A percentile compares a stretch with the other conserved stretches of the same genome.
Evolutionary conservation across 2,329 filamentous ascomycete genomes (phyloP).

Genomic region (Cladosporium cucumerinum): DNA sequence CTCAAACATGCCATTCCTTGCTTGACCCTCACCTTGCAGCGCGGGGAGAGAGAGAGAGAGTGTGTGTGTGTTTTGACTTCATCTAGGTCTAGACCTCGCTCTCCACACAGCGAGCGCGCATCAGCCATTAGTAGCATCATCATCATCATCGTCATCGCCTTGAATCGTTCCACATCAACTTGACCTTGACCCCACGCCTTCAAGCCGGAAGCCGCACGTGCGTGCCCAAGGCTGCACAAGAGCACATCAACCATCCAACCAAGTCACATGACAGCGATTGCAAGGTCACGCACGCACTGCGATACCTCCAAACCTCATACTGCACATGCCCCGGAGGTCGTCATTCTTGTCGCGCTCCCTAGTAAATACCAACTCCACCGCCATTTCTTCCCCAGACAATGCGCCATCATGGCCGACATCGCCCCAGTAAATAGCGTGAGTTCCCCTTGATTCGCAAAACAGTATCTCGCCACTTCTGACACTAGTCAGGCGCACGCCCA

Average conservation of each 20-base stretch:
- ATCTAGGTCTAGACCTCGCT: constrained; percentile 3
- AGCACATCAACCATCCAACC: neutral
- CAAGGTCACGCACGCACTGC: neutral
- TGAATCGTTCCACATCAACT: neutral
- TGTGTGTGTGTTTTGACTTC: constrained; percentile 9
- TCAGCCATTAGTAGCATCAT: neutral
- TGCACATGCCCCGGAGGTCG: neutral
- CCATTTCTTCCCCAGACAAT: neutral
- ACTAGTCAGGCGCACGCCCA: constrained; percentile 73
- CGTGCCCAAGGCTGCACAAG: neutral
- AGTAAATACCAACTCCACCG: neutral
- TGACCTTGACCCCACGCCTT: neutral
- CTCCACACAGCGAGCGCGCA: neutral
- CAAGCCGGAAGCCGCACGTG: neutral
- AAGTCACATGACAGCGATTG: neutral
- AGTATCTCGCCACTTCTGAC: constrained; percentile 12
- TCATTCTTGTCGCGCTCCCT: neutral
- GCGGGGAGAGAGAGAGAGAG: constrained; percentile 1
- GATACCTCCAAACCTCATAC: neutral
- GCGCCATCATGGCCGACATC: constrained; percentile 25
- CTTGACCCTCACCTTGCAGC: neutral
- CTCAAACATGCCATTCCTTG: constrained; percentile 3
- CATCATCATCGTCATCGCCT: too few species aligned
- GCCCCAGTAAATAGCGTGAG: constrained; percentile 26
- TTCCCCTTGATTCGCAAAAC: neutral